A percentile compares a stretch with the other conserved stretches of the same genome.
Evolutionary conservation across 495 filamentous ascomycete genomes (phyloP).

Genomic region (Neurospora sp.): DNA sequence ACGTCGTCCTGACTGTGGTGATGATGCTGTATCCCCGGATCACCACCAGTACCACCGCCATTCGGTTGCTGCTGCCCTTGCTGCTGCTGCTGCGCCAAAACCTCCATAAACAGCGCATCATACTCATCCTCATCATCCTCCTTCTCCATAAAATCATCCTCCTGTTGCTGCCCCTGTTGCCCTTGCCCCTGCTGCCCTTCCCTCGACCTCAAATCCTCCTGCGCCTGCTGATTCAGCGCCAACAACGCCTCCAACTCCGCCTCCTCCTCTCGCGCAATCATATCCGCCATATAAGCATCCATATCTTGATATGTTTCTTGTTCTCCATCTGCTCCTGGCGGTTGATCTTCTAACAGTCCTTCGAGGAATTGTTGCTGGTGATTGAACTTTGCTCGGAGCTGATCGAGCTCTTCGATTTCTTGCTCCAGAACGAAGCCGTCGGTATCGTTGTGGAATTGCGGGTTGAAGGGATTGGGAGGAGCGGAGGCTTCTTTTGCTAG

Average conservation of each 20-base stretch:
- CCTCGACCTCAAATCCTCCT: slow-evolving; percentile 2
- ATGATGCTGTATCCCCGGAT: background rate
- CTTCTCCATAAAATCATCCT: slow-evolving; percentile 37
- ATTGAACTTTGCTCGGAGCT: slow-evolving; percentile 31
- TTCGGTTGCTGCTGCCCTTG: background rate
- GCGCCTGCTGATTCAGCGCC: slow-evolving; percentile 21
- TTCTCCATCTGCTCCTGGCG: slow-evolving; percentile 7
- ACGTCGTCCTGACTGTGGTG: slow-evolving; percentile 8
- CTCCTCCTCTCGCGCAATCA: slow-evolving; percentile 44
- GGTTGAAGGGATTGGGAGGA: background rate
- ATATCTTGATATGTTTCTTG: slow-evolving; percentile 13
- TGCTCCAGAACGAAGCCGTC: background rate
- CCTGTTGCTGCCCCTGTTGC: background rate
- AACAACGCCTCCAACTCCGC: slow-evolving; percentile 50
- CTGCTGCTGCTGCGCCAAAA: slow-evolving; percentile 9
- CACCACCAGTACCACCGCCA: background rate
- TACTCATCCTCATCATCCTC: slow-evolving; percentile 36
- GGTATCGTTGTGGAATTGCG: slow-evolving; percentile 4
- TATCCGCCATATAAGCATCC: slow-evolving; percentile 34
- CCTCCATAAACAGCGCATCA: slow-evolving; percentile 49
- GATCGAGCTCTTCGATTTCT: slow-evolving; percentile 37
- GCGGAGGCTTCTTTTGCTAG: slow-evolving; percentile 32
- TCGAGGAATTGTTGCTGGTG: slow-evolving; percentile 27
- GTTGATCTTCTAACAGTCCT: slow-evolving; percentile 26
- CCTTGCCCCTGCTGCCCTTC: background rate